These are phyloP conservation scores for Aegilops sharonensis DNA, from an alignment of 176 grass and related monocot species.

Conservation along the genomic window DNA sequence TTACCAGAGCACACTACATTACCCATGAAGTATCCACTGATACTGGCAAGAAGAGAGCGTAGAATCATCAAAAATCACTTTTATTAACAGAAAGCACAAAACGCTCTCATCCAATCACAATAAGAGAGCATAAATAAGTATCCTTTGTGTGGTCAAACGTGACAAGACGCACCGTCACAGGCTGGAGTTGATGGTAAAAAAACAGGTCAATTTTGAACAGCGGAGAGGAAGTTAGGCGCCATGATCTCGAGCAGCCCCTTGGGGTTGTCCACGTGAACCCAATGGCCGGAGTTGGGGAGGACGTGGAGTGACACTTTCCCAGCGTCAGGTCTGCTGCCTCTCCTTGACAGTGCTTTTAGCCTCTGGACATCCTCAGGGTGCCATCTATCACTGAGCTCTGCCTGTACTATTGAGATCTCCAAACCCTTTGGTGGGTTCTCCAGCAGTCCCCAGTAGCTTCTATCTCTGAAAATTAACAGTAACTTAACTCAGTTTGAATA, in stretches of 20 bases:
- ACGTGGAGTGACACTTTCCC: slow-evolving; percentile 68
- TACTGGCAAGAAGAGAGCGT: neutral
- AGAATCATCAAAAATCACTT: neutral
- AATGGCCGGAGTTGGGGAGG: slow-evolving; percentile 86
- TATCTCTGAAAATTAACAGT: slow-evolving; percentile 54
- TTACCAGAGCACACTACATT: neutral
- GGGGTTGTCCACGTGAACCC: slow-evolving; percentile 96
- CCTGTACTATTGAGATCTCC: slow-evolving; percentile 80
- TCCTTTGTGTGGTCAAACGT: neutral
- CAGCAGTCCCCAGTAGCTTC: slow-evolving; percentile 68
- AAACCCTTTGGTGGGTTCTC: slow-evolving; percentile 74
- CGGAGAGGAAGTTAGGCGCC: slow-evolving; percentile 58
- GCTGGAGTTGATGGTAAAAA: neutral
- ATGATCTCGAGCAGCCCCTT: slow-evolving; percentile 87
- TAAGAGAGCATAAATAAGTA: neutral
- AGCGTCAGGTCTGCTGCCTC: slow-evolving; percentile 34
- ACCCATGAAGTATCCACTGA: neutral
- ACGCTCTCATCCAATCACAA: neutral
- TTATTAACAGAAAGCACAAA: slow-evolving; percentile 2
- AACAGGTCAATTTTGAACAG: slow-evolving; percentile 18
- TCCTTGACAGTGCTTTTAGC: slow-evolving; percentile 60
- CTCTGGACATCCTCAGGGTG: slow-evolving; percentile 55
- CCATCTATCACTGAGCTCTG: slow-evolving; percentile 92
- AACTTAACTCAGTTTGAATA: neutral
- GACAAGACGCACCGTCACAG: neutral